These are phyloP conservation scores for Aspergillus fijiensis DNA, from an alignment of 2,329 filamentous ascomycete species.

Conservation along the genomic window DNA sequence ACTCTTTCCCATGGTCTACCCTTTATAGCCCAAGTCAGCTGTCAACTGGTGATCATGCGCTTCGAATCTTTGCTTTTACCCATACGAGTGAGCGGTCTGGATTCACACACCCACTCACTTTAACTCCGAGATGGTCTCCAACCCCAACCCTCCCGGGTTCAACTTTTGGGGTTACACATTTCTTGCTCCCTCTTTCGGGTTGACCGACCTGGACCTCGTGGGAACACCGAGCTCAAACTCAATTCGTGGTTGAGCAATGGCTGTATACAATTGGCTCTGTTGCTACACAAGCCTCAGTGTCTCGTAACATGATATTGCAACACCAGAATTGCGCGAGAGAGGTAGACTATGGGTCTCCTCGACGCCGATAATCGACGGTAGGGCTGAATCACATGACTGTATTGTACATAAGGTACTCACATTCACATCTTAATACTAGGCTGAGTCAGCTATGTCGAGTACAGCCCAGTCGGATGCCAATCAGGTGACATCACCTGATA, in stretches of 20 bases:
- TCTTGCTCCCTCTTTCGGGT: not conserved
- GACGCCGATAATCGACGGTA: slow-evolving; percentile 4
- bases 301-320: not conserved
- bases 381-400: slow-evolving; percentile 19
- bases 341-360: not conserved
- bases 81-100: not conserved
- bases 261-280: not conserved
- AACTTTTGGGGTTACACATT: not conserved
- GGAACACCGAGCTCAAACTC: not conserved
- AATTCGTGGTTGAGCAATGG: not conserved
- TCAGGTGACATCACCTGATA: slow-evolving; percentile 16
- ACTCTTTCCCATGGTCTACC: not conserved
- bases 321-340: not conserved
- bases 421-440: not conserved
- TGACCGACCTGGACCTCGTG: not conserved
- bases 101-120: not conserved
- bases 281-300: not conserved
- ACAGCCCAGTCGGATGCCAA: not conserved
- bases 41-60: not conserved
- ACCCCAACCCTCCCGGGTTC: not conserved
- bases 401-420: not conserved
- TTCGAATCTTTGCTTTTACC: not conserved
- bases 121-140: not conserved
- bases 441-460: slow-evolving; percentile 2
- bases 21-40: not conserved